Evolutionary conservation across 441 rosid genomes (phyloP).

Genomic region (Gossypium aridum): DNA sequence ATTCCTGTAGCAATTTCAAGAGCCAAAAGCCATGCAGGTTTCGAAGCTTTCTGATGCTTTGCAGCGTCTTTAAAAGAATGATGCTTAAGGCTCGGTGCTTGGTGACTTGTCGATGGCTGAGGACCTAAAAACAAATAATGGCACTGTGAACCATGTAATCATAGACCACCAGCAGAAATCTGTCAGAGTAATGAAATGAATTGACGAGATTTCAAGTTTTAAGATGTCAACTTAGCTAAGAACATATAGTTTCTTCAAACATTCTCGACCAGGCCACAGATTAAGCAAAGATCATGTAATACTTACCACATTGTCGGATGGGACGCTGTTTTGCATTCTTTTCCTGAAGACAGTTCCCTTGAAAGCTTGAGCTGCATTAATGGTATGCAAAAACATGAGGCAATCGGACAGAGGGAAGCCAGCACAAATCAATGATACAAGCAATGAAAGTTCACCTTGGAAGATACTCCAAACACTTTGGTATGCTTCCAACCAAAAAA

Average conservation of each 20-base stretch:
- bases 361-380: constrained; percentile 67
- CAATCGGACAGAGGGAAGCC: neutral
- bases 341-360: constrained; percentile 78
- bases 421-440: constrained; percentile 7
- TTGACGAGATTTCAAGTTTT: constrained; percentile 4
- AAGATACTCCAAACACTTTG: constrained; percentile 70
- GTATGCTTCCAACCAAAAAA: constrained; percentile 74
- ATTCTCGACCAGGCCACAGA: neutral
- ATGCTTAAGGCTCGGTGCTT: constrained; percentile 32
- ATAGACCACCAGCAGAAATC: neutral
- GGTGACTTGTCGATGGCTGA: constrained; percentile 38
- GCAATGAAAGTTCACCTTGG: constrained; percentile 47
- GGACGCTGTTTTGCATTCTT: constrained; percentile 73
- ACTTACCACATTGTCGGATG: constrained; percentile 56
- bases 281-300: neutral
- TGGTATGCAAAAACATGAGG: constrained; percentile 12
- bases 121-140: constrained; percentile 30
- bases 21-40: constrained; percentile 78
- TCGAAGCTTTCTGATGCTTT: constrained; percentile 46
- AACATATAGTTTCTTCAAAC: neutral
- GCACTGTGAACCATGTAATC: constrained; percentile 9
- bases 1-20: constrained; percentile 83
- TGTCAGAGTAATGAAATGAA: neutral
- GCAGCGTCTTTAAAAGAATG: constrained; percentile 36
- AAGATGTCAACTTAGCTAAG: neutral